Percentiles rank a stretch among this genome's conserved stretches.
Evolutionary conservation across 371 early-diverging fungal genomes (phyloP).

Genomic region (Vairimorpha apis): DNA sequence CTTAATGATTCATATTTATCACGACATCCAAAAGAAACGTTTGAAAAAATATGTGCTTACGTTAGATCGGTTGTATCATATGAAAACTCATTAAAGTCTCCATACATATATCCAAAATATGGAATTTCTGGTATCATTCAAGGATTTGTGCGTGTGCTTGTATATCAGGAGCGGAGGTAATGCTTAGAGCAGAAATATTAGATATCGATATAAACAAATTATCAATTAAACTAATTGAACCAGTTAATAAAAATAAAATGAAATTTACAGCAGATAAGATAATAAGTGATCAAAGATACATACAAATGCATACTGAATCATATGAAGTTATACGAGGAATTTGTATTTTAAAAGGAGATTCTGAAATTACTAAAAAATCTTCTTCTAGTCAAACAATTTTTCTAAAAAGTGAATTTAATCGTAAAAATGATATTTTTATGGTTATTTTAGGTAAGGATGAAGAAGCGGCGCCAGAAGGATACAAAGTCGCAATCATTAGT

Average conservation of each 20-base stretch:
- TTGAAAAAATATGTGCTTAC: slow-evolving; percentile 83
- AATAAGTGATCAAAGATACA: slow-evolving; percentile 43
- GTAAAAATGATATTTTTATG: slow-evolving; percentile 62
- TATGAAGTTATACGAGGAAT: slow-evolving; percentile 38
- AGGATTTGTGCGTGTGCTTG: slow-evolving; percentile 80
- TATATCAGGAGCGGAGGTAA: slow-evolving; percentile 54
- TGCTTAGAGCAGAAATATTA: slow-evolving; percentile 52
- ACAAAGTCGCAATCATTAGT: slow-evolving; percentile 61
- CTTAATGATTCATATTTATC: slow-evolving; percentile 81
- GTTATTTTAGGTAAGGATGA: slow-evolving; percentile 58
- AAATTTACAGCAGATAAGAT: slow-evolving; percentile 40
- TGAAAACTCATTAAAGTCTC: slow-evolving; percentile 72
- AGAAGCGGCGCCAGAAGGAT: slow-evolving; percentile 58
- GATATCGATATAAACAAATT: slow-evolving; percentile 6
- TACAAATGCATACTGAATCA: not conserved
- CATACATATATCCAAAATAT: slow-evolving; percentile 98
- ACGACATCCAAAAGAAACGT: slow-evolving; percentile 77
- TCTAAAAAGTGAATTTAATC: slow-evolving; percentile 34
- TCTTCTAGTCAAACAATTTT: slow-evolving; percentile 48
- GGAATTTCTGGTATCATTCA: slow-evolving; percentile 98
- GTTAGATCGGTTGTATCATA: slow-evolving; percentile 84
- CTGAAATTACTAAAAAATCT: slow-evolving; percentile 23
- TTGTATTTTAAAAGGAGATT: slow-evolving; percentile 23
- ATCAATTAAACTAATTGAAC: slow-evolving; percentile 3
- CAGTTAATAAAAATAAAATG: slow-evolving; percentile 22